These are phyloP conservation scores for Alternaria consortialis DNA, from an alignment of 2,329 filamentous ascomycete species.

Conservation along the genomic window DNA sequence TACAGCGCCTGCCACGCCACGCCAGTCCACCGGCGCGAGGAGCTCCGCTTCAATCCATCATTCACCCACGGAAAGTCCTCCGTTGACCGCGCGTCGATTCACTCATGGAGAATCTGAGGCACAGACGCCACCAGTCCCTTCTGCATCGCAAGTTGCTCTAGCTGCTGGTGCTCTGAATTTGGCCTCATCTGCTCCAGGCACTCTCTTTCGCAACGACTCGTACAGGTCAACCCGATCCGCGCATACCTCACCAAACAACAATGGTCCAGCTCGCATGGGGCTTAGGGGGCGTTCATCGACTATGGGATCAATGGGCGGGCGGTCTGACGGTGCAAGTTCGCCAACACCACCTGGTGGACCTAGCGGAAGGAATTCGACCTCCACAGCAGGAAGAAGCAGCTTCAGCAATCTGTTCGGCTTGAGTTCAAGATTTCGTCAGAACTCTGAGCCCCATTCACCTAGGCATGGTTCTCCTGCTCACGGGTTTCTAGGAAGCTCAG, in stretches of 20 bases:
- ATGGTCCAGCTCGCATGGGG: constrained; percentile 66
- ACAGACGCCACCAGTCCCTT: constrained; percentile 53
- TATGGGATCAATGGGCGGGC: constrained; percentile 80
- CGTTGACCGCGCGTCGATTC: constrained; percentile 46
- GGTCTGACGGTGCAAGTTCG: constrained; percentile 75
- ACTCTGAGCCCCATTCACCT: constrained; percentile 73
- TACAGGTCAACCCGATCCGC: constrained; percentile 72
- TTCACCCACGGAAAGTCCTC: constrained; percentile 49
- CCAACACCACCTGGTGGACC: constrained; percentile 59
- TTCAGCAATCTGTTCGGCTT: constrained; percentile 88
- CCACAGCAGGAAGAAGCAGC: constrained; percentile 85
- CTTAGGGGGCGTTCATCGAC: constrained; percentile 86
- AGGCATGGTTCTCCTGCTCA: constrained; percentile 67
- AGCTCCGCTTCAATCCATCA: constrained; percentile 46
- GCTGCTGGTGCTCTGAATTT: constrained; percentile 59
- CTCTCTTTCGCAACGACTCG: constrained; percentile 68
- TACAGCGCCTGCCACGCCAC: constrained; percentile 55
- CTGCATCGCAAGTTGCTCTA: constrained; percentile 62
- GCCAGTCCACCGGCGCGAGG: constrained; percentile 54
- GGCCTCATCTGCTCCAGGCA: constrained; percentile 54
- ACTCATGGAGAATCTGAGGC: constrained; percentile 41
- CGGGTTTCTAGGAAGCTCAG: constrained; percentile 73
- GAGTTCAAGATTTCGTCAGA: constrained; percentile 77
- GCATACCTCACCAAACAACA: constrained; percentile 64
- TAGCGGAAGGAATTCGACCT: constrained; percentile 76